Percentiles rank a stretch among this genome's conserved stretches.
These are phyloP conservation scores for Globisporangium mamillatum DNA, from an alignment of 352 stramenopile genomes.

Conservation along the genomic window DNA sequence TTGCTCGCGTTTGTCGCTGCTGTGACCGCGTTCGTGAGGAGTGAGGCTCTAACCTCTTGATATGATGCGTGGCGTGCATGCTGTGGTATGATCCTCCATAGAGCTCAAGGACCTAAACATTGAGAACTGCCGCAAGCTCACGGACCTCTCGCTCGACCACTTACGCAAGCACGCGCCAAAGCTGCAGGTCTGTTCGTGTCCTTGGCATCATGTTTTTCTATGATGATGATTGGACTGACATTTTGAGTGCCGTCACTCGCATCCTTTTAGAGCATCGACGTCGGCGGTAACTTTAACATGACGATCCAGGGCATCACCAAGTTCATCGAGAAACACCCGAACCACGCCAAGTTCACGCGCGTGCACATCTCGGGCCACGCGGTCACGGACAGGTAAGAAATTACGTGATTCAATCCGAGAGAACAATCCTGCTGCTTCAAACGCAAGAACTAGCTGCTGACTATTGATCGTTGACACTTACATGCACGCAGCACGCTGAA, in stretches of 20 bases:
- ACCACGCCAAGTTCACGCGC: conserved; percentile 87
- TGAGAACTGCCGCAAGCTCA: conserved; percentile 89
- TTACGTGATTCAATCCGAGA: not conserved
- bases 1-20: not conserved
- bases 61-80: not conserved
- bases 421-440: not conserved
- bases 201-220: not conserved
- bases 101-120: conserved; percentile 88
- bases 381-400: conserved; percentile 72
- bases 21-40: not conserved
- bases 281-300: conserved; percentile 90
- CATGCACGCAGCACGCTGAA: conserved; percentile 62
- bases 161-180: conserved; percentile 77
- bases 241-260: not conserved
- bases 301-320: conserved; percentile 83
- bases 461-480: not conserved
- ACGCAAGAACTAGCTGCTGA: not conserved
- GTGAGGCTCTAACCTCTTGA: not conserved
- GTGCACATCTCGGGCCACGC: conserved; percentile 83
- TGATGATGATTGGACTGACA: not conserved
- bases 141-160: conserved; percentile 71
- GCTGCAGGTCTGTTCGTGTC: conserved; percentile 50
- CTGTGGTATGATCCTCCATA: conserved; percentile 15
- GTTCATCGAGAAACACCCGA: conserved; percentile 87
- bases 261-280: conserved; percentile 66